Base-by-base conservation (phyloP, 257 asterid species). In the Fraxinus americana region DNA sequence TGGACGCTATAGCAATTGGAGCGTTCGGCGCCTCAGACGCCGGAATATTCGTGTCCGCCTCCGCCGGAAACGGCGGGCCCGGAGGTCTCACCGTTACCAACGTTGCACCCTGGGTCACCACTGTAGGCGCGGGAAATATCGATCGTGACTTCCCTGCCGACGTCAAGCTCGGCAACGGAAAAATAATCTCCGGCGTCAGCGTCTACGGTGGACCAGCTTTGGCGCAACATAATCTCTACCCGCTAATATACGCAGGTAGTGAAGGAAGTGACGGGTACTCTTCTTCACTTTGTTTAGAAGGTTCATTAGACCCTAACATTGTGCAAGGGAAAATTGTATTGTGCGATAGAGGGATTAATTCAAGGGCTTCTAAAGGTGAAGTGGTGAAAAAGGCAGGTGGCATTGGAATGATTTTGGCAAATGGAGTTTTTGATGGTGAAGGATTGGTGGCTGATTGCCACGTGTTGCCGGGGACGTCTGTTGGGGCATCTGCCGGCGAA, bases 371-470 rank as follows among this genome's bases (percentile, higher is more conserved):
- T 2, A 94, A 94, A 75, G 98, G 98, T 0, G 91, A 89, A 48
- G 98, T 91, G 38, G 97, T 94, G 86, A 94, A 90, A 82, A 92
- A 87, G 74, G 97, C 97, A 5, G 98, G 98, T 38, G 98, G 93
- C 43, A 76, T 89, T 2, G 98, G 91, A 8, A 92, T 94, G 98
- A 85, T 94, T 79, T 35, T 94, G 34, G 98, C 98, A 0, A 94
- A 94, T 75, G 96, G 95, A 7, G 93, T 90, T 19, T 90, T 88
- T 78, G 96, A 91, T 65, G 98, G 98, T 7, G 98, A 91, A 73
- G 98, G 98, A 0, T 71, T 94, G 71, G 95, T 92, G 23, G 98
- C 96, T 1, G 98, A 94, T 65, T 86, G 94, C 92, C 98, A 94
- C 86, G 84, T 92, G 74, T 57, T 94, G 45, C 96, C 98, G 5